Base-by-base conservation (phyloP, 345 rosid species). In the Eucalyptus viminalis region DNA sequence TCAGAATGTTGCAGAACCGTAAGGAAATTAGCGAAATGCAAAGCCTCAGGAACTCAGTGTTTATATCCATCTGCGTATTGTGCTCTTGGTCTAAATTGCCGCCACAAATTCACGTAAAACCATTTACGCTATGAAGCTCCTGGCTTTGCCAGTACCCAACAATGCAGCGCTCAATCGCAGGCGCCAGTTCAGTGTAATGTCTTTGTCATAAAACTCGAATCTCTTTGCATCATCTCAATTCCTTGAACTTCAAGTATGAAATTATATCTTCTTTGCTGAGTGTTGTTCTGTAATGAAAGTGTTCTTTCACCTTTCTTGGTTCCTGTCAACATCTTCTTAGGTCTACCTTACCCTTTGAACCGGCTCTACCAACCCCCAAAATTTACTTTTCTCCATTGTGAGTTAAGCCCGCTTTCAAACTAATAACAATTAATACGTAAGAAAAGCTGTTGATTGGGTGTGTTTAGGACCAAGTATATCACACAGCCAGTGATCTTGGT, bases 111-210 rank as follows among this genome's bases (percentile, higher is more conserved):
- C 29, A 7, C 85, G 9, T 76, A 22, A 40, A 76, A 40, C 29
- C 47, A 22, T 40, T 76, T 11, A 24, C 21, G 85, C 13, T 11
- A 24, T 12, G 47, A 76, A 76, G 85, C 85, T 40, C 27, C 47
- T 76, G 24, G 47, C 85, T 76, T 19, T 40, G 85, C 85, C 85
- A 40, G 85, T 47, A 76, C 27, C 47, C 16, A 11, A 21, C 83
- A 37, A 10, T 0, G 45, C 15, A 11, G 5, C 3, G 8, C 27
- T 76, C 29, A 22, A 40, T 76, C 2, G 5, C 47, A 8, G 0
- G 34, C 13, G 13, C 80, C 80, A 31, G 22, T 31, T 69, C 5
- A 69, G 43, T 34, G 43, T 34, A 72, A 5, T 43, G 81, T 72
- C 81, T 69, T 17, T 19, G 81, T 21, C 45, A 72, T 72, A 37